Conservation (phyloP, 2,329 filamentous ascomycete species). For the Cladophialophora carrionii region DNA sequence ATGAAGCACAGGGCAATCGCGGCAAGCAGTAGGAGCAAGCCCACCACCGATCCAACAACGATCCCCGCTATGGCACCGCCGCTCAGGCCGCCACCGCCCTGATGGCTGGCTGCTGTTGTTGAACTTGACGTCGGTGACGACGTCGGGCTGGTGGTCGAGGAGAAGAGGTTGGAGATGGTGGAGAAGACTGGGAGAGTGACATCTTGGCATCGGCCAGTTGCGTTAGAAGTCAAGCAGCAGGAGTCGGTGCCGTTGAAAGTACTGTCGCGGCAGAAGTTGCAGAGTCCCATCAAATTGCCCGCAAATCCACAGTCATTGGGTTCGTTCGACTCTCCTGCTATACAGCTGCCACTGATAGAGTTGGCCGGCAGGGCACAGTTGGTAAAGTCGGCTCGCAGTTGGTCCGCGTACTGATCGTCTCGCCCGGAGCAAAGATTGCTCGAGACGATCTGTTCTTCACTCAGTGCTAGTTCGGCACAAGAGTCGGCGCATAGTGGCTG, state of each 20-base stretch:
- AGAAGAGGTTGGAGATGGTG: conserved; percentile 61
- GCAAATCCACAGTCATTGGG: conserved; percentile 83
- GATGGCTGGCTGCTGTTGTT: conserved; percentile 53
- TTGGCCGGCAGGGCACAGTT: conserved; percentile 83
- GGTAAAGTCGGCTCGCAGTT: conserved; percentile 90
- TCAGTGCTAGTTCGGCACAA: conserved; percentile 84
- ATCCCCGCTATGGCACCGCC: conserved; percentile 91
- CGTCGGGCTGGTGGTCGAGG: conserved; percentile 63
- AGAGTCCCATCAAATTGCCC: conserved; percentile 72
- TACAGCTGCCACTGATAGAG: conserved; percentile 74
- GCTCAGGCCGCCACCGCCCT: conserved; percentile 60
- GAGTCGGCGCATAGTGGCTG: conserved; percentile 84
- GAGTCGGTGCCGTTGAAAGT: conserved; percentile 92
- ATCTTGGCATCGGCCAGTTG: conserved; percentile 70
- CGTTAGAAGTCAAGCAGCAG: conserved; percentile 83
- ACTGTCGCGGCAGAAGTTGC: conserved; percentile 80
- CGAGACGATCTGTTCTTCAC: conserved; percentile 80
- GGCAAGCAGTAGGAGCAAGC: conserved; percentile 68
- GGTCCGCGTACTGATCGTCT: conserved; percentile 65
- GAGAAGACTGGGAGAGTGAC: conserved; percentile 77
- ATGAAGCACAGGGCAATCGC: conserved; percentile 65
- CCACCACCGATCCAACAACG: conserved; percentile 77
- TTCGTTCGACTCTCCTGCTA: conserved; percentile 78
- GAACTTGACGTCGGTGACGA: conserved; percentile 68
- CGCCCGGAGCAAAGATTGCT: conserved; percentile 74